Evolutionary conservation across 768 basidiomycete genomes (phyloP).

Genomic region (Mycena metata): DNA sequence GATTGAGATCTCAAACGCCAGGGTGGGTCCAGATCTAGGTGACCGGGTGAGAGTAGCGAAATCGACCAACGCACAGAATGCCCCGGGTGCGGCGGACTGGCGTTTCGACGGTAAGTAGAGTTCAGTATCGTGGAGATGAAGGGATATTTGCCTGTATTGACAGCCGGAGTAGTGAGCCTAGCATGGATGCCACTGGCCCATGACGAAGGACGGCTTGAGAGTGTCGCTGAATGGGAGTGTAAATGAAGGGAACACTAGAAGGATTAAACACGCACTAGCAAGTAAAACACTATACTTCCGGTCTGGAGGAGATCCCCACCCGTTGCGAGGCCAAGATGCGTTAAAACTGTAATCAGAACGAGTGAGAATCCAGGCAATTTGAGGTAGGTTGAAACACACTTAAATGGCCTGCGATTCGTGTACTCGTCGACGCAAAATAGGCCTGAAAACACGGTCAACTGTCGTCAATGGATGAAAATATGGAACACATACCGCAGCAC

Average conservation of each 20-base stretch:
- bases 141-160: too few relatives aligned
- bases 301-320: too few relatives aligned
- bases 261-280: too few relatives aligned
- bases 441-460: neutral
- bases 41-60: neutral
- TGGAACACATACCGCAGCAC: neutral
- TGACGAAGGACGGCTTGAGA: too few relatives aligned
- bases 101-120: neutral
- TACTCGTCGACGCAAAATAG: too few relatives aligned
- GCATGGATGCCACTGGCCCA: too few relatives aligned
- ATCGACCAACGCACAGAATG: neutral
- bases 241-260: too few relatives aligned
- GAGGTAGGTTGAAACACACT: neutral
- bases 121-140: neutral
- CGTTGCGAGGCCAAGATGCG: neutral
- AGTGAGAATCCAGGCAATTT: neutral
- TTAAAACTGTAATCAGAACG: neutral
- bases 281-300: too few relatives aligned
- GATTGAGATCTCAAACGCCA: neutral
- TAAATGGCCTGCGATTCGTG: neutral
- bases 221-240: too few relatives aligned
- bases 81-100: constrained; percentile 2
- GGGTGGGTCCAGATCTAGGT: neutral
- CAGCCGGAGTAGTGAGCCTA: neutral
- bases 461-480: neutral